Evolutionary conservation across 1,139 yeast species (phyloP).

Genomic region (Debaryomyces fabryi): DNA sequence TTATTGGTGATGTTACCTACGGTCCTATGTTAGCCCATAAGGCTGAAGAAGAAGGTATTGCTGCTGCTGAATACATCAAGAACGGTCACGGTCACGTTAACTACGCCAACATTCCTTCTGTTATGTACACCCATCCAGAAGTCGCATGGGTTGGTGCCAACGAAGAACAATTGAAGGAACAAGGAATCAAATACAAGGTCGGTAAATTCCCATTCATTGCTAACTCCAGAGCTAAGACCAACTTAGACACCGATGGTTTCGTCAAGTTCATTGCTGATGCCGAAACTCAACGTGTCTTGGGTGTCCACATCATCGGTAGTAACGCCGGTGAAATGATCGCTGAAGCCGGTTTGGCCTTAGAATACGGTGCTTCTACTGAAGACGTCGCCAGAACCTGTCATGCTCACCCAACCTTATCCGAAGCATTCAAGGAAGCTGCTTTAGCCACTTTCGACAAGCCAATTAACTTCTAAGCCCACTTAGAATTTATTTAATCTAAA

Average conservation of each 20-base stretch:
- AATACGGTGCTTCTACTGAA: slow-evolving; percentile 98
- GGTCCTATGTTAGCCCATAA: slow-evolving; percentile 99
- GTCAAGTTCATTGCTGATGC: slow-evolving; percentile 96
- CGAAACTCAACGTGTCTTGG: slow-evolving; percentile 94
- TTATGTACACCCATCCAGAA: slow-evolving; percentile 99
- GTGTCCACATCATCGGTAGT: slow-evolving; percentile 97
- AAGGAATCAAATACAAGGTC: slow-evolving; percentile 87
- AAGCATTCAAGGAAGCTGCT: slow-evolving; percentile 98
- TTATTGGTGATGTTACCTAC: slow-evolving; percentile 96
- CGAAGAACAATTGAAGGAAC: slow-evolving; percentile 93
- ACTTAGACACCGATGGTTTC: slow-evolving; percentile 94
- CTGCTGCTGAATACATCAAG: slow-evolving; percentile 94
- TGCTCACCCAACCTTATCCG: slow-evolving; percentile 98
- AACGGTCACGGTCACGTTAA: slow-evolving; percentile 96
- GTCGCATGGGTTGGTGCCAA: slow-evolving; percentile 99
- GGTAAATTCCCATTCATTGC: slow-evolving; percentile 99
- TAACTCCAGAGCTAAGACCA: slow-evolving; percentile 99
- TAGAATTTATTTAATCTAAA: not conserved
- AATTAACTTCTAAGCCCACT: slow-evolving; percentile 66
- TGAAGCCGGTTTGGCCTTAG: slow-evolving; percentile 96
- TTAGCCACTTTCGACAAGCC: slow-evolving; percentile 90
- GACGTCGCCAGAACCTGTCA: slow-evolving; percentile 97
- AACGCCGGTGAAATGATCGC: slow-evolving; percentile 99
- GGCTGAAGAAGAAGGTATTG: slow-evolving; percentile 99
- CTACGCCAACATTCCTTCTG: slow-evolving; percentile 96